Evolutionary conservation across 2,329 filamentous ascomycete species (phyloP).

Genomic region (Ceratocystis cacaofunesta): DNA sequence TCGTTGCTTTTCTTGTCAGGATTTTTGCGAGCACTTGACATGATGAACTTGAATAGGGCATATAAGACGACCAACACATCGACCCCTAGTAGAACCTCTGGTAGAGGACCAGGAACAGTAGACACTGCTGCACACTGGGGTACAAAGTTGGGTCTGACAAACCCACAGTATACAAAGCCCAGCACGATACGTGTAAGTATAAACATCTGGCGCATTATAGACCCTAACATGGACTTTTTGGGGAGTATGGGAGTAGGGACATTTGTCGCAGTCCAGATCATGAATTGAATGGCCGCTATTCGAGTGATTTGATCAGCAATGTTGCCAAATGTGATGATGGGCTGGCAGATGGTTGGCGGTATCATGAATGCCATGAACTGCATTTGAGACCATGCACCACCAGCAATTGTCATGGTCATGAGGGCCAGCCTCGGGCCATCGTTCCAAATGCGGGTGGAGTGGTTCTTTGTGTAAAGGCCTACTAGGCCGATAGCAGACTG

Average conservation of each 20-base stretch:
- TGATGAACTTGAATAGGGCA: conserved; percentile 26
- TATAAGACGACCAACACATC: conserved; percentile 31
- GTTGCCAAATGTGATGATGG: conserved; percentile 36
- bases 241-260: conserved; percentile 18
- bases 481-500: conserved; percentile 34
- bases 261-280: conserved; percentile 35
- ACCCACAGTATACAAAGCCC: conserved; percentile 39
- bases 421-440: conserved; percentile 51
- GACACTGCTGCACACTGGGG: conserved; percentile 38
- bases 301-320: conserved; percentile 44
- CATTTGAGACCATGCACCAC: conserved; percentile 39
- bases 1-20: conserved; percentile 25
- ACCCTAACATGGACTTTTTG: conserved; percentile 20
- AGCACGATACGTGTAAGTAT: conserved; percentile 36
- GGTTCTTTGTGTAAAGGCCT: conserved; percentile 32
- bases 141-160: conserved; percentile 37
- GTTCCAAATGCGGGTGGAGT: conserved; percentile 35
- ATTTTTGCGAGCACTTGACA: conserved; percentile 19
- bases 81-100: conserved; percentile 33
- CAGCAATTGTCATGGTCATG: conserved; percentile 36
- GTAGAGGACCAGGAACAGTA: conserved; percentile 30
- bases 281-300: conserved; percentile 37
- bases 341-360: conserved; percentile 33
- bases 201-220: conserved; percentile 32
- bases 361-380: conserved; percentile 38